Percentiles rank a stretch among this genome's conserved stretches.
phyloP scores from a whole-genome alignment of 2,329 filamentous ascomycete genomes.

The Penicillium sp. region DNA sequence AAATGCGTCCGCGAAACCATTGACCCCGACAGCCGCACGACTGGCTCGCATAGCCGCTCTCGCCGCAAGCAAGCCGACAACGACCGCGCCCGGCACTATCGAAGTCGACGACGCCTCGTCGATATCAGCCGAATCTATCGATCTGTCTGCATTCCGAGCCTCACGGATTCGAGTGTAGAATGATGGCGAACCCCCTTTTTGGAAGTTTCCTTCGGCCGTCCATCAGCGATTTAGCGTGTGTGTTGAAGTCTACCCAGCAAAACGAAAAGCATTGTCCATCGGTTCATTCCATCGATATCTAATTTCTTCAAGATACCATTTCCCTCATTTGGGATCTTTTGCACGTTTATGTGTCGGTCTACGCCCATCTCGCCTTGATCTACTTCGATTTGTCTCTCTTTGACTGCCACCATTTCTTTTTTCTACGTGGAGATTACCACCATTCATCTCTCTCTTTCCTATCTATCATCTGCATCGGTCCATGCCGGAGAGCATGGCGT shows the following conservation, averaged over 20 bases:
- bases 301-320: slow-evolving; percentile 12
- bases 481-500: slow-evolving; percentile 28
- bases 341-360: slow-evolving; percentile 7
- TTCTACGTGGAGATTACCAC: background rate
- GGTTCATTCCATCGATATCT: slow-evolving; percentile 15
- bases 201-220: slow-evolving; percentile 3
- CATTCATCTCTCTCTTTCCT: slow-evolving; percentile 9
- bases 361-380: background rate
- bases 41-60: slow-evolving; percentile 23
- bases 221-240: slow-evolving; percentile 28
- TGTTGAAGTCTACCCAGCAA: slow-evolving; percentile 22
- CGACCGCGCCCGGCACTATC: slow-evolving; percentile 28
- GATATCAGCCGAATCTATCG: slow-evolving; percentile 38
- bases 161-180: slow-evolving; percentile 27
- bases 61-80: slow-evolving; percentile 22
- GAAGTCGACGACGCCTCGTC: slow-evolving; percentile 41
- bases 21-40: slow-evolving; percentile 20
- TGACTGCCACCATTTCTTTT: slow-evolving; percentile 2
- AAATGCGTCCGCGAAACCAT: slow-evolving; percentile 9
- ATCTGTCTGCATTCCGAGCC: slow-evolving; percentile 39
- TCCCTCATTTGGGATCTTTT: slow-evolving; percentile 7
- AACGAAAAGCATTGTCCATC: slow-evolving; percentile 17
- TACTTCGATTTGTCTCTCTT: slow-evolving; percentile 13
- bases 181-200: background rate
- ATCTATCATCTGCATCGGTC: slow-evolving; percentile 22